Evolutionary conservation across 164 flowering plant species (phyloP), one percentile per base, ranked within the genome.

Genomic region (Stephania yunnanensis): DNA sequence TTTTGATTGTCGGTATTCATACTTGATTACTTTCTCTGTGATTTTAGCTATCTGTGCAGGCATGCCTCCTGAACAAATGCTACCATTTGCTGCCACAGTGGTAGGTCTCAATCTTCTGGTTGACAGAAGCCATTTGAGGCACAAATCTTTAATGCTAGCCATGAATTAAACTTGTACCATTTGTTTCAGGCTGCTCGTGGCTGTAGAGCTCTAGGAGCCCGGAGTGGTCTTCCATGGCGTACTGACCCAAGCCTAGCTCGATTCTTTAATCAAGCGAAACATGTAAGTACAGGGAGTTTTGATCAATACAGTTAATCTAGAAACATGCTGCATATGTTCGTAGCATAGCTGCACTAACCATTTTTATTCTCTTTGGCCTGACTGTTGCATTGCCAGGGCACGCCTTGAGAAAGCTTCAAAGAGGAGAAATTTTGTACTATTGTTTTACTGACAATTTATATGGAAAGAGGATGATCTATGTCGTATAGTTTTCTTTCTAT

Each of bases 51-150:
- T 93, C 17, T 95, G 99, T 71, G 85, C 88, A 46, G 80, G 80
- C 73, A 92, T 91, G 95, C 83, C 89, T 44, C 86, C 97, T 1
- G 97, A 91, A 83, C 88, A 83, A 74, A 91, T 95, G 93, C 81
- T 95, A 80, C 92, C 95, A 25, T 95, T 95, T 86, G 97, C 99
- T 55, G 83, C 97, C 68, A 88, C 82, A 89, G 99, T 93, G 90
- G 99, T 93, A 79, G 83, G 89, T 25, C 80, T 42, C 17, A 29
- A 19, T 1, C 44, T 61, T 72, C 7, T 36, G 46, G 22, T 45
- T 46, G 52, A 63, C 30, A 73, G 20, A 10, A 11, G 45, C 36
- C 13, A 12, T 22, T 44, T 25, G 44, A 8, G 25, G 11, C 10
- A 20, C 10, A 73, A 17, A 45, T 42, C 29, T 68, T 12, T 52